phyloP scores from a whole-genome alignment of 148 eudicot genomes.

The Arctostaphylos glauca region DNA sequence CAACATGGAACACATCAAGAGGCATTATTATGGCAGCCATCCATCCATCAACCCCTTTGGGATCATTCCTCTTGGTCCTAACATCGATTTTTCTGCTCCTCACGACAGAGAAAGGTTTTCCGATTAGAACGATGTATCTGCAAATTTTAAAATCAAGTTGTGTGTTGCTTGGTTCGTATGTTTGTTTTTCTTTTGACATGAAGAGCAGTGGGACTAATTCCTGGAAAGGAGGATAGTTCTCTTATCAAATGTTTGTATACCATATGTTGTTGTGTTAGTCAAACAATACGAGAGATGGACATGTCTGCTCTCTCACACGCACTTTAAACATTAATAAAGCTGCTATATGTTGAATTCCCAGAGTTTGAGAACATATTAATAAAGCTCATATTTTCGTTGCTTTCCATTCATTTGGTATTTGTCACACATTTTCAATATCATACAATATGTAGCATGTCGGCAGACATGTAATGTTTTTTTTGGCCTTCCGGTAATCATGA shows the following conservation, averaged over 20 bases:
- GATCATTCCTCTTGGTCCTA: slow-evolving; percentile 70
- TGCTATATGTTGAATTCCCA: neutral
- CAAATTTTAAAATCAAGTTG: neutral
- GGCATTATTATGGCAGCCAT: slow-evolving; percentile 80
- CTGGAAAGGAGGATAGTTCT: neutral
- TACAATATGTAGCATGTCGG: too few species aligned
- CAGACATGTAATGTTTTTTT: too few species aligned
- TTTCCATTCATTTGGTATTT: too few species aligned
- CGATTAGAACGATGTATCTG: slow-evolving; percentile 14
- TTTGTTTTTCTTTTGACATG: neutral
- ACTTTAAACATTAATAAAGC: neutral
- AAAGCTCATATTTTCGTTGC: neutral
- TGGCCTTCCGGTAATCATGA: too few species aligned
- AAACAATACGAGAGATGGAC: neutral
- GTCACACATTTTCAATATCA: too few species aligned
- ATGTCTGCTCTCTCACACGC: neutral
- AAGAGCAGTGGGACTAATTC: neutral
- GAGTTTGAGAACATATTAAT: neutral
- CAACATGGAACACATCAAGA: slow-evolving; percentile 79
- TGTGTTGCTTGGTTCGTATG: neutral
- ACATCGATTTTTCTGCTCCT: slow-evolving; percentile 67
- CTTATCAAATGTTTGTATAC: neutral
- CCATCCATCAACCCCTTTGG: slow-evolving; percentile 71
- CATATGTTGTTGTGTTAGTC: neutral
- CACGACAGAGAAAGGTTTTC: slow-evolving; percentile 59